phyloP scores from a whole-genome alignment of 352 stramenopile species.

The Phytophthora ohioensis region DNA sequence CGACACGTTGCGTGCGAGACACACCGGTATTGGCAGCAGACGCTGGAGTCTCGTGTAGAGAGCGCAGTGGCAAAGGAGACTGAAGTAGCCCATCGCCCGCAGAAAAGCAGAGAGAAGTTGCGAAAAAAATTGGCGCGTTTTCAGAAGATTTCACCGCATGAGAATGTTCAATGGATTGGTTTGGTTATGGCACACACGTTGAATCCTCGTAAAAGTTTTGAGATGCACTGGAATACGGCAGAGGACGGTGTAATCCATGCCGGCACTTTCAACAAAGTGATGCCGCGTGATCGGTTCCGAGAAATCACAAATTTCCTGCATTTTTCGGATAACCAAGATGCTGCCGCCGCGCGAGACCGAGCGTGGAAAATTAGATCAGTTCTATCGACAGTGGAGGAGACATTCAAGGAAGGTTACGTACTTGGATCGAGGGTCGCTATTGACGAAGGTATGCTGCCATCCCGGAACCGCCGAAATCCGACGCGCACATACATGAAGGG shows the following conservation, averaged over 20 bases:
- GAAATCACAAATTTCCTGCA: conserved; percentile 16
- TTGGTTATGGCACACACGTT: conserved; percentile 6
- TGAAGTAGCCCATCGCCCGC: not conserved
- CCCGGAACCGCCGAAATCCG: conserved; percentile 7
- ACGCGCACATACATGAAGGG: not conserved
- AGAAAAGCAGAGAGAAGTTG: conserved; percentile 6
- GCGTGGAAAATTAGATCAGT: conserved; percentile 22
- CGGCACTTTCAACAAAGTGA: conserved; percentile 4
- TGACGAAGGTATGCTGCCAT: conserved; percentile 24
- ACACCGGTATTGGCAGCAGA: conserved; percentile 10
- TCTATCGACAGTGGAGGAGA: conserved; percentile 8
- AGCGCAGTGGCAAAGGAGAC: not conserved
- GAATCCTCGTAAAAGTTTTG: conserved; percentile 6
- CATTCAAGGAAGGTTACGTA: conserved; percentile 13
- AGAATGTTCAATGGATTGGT: conserved; percentile 15
- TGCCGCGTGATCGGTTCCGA: conserved; percentile 1
- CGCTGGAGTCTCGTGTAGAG: not conserved
- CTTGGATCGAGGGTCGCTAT: conserved; percentile 6
- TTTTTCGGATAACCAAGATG: conserved; percentile 11
- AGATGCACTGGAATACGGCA: conserved; percentile 1
- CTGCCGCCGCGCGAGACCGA: not conserved
- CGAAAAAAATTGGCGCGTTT: not conserved
- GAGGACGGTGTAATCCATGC: conserved; percentile 7
- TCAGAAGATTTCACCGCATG: conserved; percentile 3
- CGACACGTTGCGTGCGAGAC: conserved; percentile 17